A percentile compares a stretch with the other conserved stretches of the same genome.
Conservation (phyloP, 352 stramenopile species). For the Pythium plurisporium region DNA sequence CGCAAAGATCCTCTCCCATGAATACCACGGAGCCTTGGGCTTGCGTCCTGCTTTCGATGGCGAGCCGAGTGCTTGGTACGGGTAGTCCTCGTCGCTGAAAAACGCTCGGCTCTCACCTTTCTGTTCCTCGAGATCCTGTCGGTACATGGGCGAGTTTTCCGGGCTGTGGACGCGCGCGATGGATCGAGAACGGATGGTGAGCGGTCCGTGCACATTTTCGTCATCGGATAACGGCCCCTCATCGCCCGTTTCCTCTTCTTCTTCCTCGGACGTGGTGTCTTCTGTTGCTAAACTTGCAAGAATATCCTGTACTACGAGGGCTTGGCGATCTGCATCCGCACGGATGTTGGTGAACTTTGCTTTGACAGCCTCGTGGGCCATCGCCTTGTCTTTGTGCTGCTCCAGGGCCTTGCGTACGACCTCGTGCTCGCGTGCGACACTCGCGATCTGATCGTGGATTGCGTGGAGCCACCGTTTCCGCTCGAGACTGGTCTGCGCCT, state of each 20-base stretch:
- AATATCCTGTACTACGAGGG: constrained; percentile 39
- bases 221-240: background rate
- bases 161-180: constrained; percentile 45
- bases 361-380: constrained; percentile 38
- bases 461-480: constrained; percentile 68
- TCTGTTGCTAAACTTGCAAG: constrained; percentile 28
- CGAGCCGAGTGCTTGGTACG: constrained; percentile 1
- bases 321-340: constrained; percentile 42
- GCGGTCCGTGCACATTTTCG: background rate
- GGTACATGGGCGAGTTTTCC: constrained; percentile 68
- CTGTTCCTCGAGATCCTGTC: background rate
- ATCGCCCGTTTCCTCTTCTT: constrained; percentile 1
- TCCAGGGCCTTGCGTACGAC: constrained; percentile 34
- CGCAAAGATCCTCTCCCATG: constrained; percentile 18
- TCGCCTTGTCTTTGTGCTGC: constrained; percentile 35
- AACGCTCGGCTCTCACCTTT: background rate
- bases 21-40: constrained; percentile 18
- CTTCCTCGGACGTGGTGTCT: constrained; percentile 22
- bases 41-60: constrained; percentile 16
- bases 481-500: constrained; percentile 55
- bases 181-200: constrained; percentile 4
- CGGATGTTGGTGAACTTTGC: constrained; percentile 47
- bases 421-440: constrained; percentile 27
- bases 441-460: constrained; percentile 47
- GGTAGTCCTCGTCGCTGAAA: constrained; percentile 1